A percentile compares a stretch with the other conserved stretches of the same genome.
Evolutionary conservation across 495 filamentous ascomycete species (phyloP).

Genomic region (Letharia columbiana): DNA sequence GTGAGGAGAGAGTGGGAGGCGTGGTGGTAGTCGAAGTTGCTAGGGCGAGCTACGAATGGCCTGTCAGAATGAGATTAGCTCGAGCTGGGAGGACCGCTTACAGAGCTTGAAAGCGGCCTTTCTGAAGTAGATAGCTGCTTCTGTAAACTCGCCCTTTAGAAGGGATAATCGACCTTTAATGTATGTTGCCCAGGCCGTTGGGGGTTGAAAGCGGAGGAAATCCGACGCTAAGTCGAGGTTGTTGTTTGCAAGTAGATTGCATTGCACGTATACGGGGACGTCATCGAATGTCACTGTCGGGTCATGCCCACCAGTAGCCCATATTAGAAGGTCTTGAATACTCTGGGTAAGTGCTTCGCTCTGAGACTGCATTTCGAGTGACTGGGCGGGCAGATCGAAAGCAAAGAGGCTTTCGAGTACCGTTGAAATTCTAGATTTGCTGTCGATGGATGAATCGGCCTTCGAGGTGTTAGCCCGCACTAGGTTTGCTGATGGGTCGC

Average conservation of each 20-base stretch:
- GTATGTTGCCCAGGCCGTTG: slow-evolving; percentile 70
- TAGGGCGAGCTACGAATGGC: slow-evolving; percentile 38
- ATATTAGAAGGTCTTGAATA: slow-evolving; percentile 43
- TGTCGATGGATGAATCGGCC: background rate
- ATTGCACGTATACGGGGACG: slow-evolving; percentile 53
- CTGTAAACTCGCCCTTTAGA: slow-evolving; percentile 57
- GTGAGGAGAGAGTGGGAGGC: slow-evolving; percentile 56
- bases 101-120: slow-evolving; percentile 76
- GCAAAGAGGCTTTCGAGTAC: slow-evolving; percentile 46
- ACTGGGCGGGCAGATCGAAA: slow-evolving; percentile 39
- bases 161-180: slow-evolving; percentile 75
- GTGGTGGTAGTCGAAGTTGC: slow-evolving; percentile 34
- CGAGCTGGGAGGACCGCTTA: slow-evolving; percentile 34
- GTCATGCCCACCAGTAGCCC: slow-evolving; percentile 37
- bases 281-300: slow-evolving; percentile 38
- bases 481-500: slow-evolving; percentile 4
- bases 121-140: slow-evolving; percentile 68
- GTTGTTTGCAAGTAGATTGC: slow-evolving; percentile 58
- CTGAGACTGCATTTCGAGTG: slow-evolving; percentile 35
- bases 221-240: slow-evolving; percentile 67
- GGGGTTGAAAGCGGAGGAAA: slow-evolving; percentile 59
- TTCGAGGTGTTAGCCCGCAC: background rate
- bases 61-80: background rate
- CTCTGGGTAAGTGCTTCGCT: slow-evolving; percentile 41
- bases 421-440: slow-evolving; percentile 25